Conservation (phyloP, 2,329 filamentous ascomycete species). For the Xylariaceae sp. region DNA sequence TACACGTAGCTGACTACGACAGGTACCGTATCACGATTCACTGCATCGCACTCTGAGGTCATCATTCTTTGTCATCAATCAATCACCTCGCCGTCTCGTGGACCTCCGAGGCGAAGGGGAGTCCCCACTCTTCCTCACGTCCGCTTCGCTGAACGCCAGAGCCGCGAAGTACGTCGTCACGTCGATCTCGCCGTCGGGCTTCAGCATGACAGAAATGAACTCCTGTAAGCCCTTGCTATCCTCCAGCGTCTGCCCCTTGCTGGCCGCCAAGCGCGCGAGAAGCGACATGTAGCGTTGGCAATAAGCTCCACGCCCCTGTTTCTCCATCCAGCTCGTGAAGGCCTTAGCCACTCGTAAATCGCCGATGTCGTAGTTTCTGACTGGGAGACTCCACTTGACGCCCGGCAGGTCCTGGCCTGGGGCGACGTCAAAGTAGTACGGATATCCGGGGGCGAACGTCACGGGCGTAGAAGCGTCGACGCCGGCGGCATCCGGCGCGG, state of each 20-base stretch:
- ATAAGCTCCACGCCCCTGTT: conserved; percentile 9
- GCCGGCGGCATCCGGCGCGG: not conserved
- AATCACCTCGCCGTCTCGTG: not conserved
- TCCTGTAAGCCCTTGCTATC: conserved; percentile 1
- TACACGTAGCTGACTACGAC: too few relatives aligned
- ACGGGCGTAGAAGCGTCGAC: conserved; percentile 1
- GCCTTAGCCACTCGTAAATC: conserved; percentile 7
- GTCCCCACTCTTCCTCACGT: not conserved
- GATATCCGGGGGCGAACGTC: conserved; percentile 6
- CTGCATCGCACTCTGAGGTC: not conserved
- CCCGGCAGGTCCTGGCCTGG: conserved; percentile 7
- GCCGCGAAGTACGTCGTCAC: conserved; percentile 4
- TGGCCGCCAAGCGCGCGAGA: not conserved
- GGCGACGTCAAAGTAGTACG: conserved; percentile 15
- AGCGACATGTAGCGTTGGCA: conserved; percentile 6
- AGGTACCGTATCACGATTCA: not conserved
- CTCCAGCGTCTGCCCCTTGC: conserved; percentile 1
- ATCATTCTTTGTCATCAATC: too few relatives aligned
- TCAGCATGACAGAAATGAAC: conserved; percentile 2
- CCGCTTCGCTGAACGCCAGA: not conserved
- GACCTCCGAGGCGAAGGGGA: not conserved
- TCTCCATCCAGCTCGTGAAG: conserved; percentile 8
- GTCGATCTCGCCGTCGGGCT: conserved; percentile 2
- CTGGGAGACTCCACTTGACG: conserved; percentile 8
- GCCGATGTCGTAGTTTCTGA: conserved; percentile 4